phyloP scores from a whole-genome alignment of 140 eudicot species.

The Bidens hawaiensis region DNA sequence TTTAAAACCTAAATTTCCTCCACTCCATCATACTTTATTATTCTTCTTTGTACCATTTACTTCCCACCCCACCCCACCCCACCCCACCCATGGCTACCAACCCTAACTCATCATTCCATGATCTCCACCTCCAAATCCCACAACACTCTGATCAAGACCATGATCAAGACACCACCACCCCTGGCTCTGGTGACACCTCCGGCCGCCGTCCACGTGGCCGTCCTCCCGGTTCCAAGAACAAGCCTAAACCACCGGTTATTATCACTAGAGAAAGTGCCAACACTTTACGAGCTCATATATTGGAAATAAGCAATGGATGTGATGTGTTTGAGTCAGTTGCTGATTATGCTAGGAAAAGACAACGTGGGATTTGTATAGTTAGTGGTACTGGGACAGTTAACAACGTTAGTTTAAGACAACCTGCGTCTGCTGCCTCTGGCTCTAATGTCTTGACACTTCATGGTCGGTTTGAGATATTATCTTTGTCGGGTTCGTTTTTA shows the following conservation, averaged over 20 bases:
- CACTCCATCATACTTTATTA: conserved; percentile 30
- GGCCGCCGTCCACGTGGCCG: conserved; percentile 82
- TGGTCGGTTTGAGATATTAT: conserved; percentile 74
- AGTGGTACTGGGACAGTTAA: conserved; percentile 74
- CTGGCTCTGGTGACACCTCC: conserved; percentile 39
- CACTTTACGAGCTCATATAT: conserved; percentile 74
- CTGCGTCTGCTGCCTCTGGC: conserved; percentile 64
- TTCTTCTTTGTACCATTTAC: conserved; percentile 25
- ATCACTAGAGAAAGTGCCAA: conserved; percentile 77
- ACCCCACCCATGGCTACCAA: conserved; percentile 46
- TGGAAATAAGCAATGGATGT: conserved; percentile 64
- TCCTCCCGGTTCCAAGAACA: conserved; percentile 74
- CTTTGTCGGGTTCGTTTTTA: conserved; percentile 64
- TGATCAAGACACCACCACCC: conserved; percentile 29
- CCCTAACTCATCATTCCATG: conserved; percentile 46
- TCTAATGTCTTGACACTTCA: conserved; percentile 53
- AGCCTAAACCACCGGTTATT: conserved; percentile 78
- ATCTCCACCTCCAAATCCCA: conserved; percentile 58
- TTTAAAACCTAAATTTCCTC: conserved; percentile 34
- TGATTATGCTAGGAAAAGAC: conserved; percentile 59
- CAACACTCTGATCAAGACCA: conserved; percentile 43
- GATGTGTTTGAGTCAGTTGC: conserved; percentile 71
- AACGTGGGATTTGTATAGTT: conserved; percentile 66
- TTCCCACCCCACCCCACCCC: conserved; percentile 24
- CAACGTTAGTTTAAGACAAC: conserved; percentile 66